Conservation (phyloP, 2,329 filamentous ascomycete genomes). For the Aureobasidium sp. region DNA sequence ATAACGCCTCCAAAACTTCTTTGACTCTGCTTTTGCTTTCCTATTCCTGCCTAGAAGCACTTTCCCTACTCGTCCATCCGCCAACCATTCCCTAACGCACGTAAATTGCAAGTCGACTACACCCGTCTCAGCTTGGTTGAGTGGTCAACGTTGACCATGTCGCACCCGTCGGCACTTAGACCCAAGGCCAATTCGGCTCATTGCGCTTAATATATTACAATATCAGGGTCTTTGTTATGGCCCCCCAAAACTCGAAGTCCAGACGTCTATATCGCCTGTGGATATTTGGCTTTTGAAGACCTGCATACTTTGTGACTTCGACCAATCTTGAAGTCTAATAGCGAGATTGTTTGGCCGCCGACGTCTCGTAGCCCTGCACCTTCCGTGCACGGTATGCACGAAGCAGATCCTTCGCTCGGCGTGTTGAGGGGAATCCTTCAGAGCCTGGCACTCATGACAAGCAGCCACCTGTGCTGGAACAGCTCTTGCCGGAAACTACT, state of each 20-base stretch:
- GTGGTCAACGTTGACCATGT: background rate
- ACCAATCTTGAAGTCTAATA: background rate
- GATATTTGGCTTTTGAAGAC: background rate
- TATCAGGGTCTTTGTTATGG: background rate
- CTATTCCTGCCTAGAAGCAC: background rate
- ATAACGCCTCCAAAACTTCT: conserved; percentile 3
- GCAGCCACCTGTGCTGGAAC: background rate
- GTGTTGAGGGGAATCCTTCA: background rate
- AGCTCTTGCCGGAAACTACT: too few relatives aligned
- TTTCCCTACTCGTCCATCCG: background rate
- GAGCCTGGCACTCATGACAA: background rate
- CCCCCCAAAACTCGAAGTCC: background rate
- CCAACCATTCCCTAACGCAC: background rate
- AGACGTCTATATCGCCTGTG: conserved; percentile 4
- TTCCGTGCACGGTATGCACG: conserved; percentile 5
- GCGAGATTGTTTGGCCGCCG: conserved; percentile 1
- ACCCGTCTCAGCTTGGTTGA: background rate
- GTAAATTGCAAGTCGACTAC: background rate
- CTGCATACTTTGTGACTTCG: background rate
- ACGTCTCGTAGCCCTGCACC: conserved; percentile 2
- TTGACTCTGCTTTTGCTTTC: background rate
- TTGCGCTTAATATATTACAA: conserved; percentile 2
- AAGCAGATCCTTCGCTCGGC: background rate
- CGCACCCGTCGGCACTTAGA: background rate
- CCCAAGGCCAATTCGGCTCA: background rate